Evolutionary conservation across 2,329 filamentous ascomycete species (phyloP).

Genomic region (Parasarocladium wereldwijsianum): DNA sequence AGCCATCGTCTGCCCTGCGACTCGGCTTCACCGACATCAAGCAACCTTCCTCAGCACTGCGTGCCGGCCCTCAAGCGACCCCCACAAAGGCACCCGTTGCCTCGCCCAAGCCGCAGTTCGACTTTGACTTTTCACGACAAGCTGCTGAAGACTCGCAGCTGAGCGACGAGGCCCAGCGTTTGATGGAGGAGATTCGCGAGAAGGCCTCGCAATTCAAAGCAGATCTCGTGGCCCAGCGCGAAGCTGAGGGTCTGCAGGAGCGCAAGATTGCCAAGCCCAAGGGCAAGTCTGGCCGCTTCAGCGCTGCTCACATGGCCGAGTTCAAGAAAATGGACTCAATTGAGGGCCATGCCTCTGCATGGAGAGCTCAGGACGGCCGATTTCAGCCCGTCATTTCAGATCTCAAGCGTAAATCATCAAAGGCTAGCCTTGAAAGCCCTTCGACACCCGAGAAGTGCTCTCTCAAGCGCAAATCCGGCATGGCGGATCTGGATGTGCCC

Average conservation of each 20-base stretch:
- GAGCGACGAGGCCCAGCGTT: conserved; percentile 43
- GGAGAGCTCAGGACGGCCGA: conserved; percentile 42
- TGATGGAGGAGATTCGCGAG: conserved; percentile 55
- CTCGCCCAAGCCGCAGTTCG: conserved; percentile 43
- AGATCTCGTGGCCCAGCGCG: conserved; percentile 47
- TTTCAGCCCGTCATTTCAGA: conserved; percentile 21
- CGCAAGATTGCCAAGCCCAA: conserved; percentile 72
- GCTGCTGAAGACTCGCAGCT: conserved; percentile 32
- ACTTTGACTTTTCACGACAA: conserved; percentile 52
- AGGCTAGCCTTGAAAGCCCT: conserved; percentile 24
- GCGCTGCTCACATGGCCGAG: conserved; percentile 69
- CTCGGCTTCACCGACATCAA: conserved; percentile 71
- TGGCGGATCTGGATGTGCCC: conserved; percentile 50
- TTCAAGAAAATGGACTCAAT: conserved; percentile 99
- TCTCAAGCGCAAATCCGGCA: conserved; percentile 28
- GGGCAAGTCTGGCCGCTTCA: conserved; percentile 66
- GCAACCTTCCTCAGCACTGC: conserved; percentile 28
- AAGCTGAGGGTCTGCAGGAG: conserved; percentile 32
- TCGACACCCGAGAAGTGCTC: conserved; percentile 10
- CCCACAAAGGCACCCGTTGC: conserved; percentile 42
- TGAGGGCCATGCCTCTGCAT: conserved; percentile 68
- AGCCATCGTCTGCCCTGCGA: conserved; percentile 65
- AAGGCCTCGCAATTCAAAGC: conserved; percentile 59
- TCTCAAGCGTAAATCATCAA: conserved; percentile 38
- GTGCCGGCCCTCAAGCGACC: conserved; percentile 34